Base-by-base conservation (phyloP, 2,329 filamentous ascomycete genomes). In the Xylaria sp. region DNA sequence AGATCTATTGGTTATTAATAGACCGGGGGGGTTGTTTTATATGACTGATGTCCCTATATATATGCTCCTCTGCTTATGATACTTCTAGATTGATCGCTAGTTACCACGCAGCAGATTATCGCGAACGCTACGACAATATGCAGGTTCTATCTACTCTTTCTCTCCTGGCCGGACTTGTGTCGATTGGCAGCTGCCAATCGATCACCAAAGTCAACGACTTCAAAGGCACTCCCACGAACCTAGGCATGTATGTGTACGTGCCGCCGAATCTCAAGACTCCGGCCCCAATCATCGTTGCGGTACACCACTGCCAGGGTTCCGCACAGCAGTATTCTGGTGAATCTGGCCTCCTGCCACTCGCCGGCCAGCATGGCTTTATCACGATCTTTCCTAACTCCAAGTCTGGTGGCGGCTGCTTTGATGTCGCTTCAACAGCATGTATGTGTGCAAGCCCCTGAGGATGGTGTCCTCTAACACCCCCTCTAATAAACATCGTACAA, bases 351-450 rank as follows among this genome's bases (percentile, higher is more conserved):
- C 83, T 85, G 36, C 80, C 79, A 1, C 80, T 86, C 15, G 86
- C 88, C 15, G 86, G 89, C 69, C 78, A 80, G 33, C 81, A 86
- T 59, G 87, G 86, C 48, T 89, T 86, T 78, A 88, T 91, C 64
- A 77, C 83, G 20, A 83, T 85, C 70, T 86, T 83, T 69, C 84
- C 84, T 1, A 80, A 80, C 72, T 83, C 80, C 5, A 80, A 74
- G 59, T 81, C 79, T 64, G 75, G 74, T 15, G 82, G 80, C 48
- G 82, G 77, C 52, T 90, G 88, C 79, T 90, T 88, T 84, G 88
- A 90, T 72, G 88, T 90, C 6, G 83, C 86, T 5, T 87, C 84
- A 10, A 81, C 82, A 48, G 82, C 80, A 41, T 74, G 77, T 78
- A 74, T 41, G 75, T 74, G 39, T 64, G 49, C 41, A 8, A 52